Evolutionary conservation across 2,329 filamentous ascomycete genomes (phyloP), one percentile per base, ranked within the genome.

Genomic region (Dendryphion nanum): DNA sequence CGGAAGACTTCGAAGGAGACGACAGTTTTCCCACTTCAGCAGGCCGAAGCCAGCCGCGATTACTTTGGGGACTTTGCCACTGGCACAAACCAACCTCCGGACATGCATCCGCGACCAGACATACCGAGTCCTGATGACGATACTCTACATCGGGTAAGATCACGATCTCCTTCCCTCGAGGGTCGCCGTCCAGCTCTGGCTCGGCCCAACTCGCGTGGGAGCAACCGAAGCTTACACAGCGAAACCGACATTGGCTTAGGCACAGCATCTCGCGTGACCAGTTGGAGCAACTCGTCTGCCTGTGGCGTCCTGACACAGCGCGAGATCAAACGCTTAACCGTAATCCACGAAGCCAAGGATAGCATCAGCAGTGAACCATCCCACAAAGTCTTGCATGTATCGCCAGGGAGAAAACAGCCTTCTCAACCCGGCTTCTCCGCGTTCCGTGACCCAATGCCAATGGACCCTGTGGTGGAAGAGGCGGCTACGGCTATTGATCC

Each of bases 211-310:
- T 61, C 58, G 19, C 44, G 49, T 18, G 44, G 48, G n/a, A 57
- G 55, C 30, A 53, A 50, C 30, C 50, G 51, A 4, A 61, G 57
- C 36, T 49, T 58, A 6, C 53, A 57, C n/a, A 64, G 59, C 26
- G 59, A 63, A 32, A 38, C 47, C 6, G 72, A 74, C 23, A 68
- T 74, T 48, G 78, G 77, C 1, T 82, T 79, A 44, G 49, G 80
- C 4, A 75, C 51, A 18, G 41, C 41, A 4, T 66, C 61, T 14
- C 55, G 83, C 16, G 78, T 86, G 35, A 86, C 83, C 2, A 89
- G 84, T 59, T 88, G 85, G 85, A 77, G 77, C 4, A 79, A 81
- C 44, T 85, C 83, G 0, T 78, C 77, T 1, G 71, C 73, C 2
- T 75, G 75, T 40, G 80, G 77, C 3, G 74, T 77, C 3, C 63